phyloP scores from a whole-genome alignment of 139 green algal species.

The Diplosphaera chodatii region DNA sequence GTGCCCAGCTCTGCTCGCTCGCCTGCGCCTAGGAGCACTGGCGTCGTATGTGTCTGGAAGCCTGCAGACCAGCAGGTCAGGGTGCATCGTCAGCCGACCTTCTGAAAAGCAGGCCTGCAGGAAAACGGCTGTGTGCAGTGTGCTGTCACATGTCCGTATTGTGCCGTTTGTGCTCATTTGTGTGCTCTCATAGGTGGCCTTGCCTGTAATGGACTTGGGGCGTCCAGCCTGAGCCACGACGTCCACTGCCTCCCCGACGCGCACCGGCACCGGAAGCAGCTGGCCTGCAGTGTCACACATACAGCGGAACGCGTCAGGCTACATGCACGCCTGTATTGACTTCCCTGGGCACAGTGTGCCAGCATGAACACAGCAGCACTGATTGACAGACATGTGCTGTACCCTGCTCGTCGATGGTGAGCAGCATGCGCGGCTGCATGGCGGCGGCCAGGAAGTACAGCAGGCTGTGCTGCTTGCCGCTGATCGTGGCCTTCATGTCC shows the following conservation, averaged over 20 bases:
- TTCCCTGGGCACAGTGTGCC: too few relatives aligned
- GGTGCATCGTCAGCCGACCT: too few relatives aligned
- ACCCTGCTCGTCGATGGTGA: conserved; percentile 86
- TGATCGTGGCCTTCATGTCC: conserved; percentile 72
- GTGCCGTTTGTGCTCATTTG: background rate
- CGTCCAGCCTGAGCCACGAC: conserved; percentile 91
- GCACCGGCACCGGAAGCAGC: conserved; percentile 76
- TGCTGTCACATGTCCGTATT: too few relatives aligned
- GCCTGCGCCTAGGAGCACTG: conserved; percentile 84
- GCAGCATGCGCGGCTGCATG: conserved; percentile 93
- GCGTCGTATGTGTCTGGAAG: conserved; percentile 97
- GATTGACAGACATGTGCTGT: background rate
- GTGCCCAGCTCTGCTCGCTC: conserved; percentile 94
- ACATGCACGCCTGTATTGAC: too few relatives aligned
- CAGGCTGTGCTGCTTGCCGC: conserved; percentile 86
- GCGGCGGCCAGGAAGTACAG: conserved; percentile 86
- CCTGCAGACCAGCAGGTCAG: conserved; percentile 14
- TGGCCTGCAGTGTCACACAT: conserved; percentile 44
- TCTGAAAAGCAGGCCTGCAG: too few relatives aligned
- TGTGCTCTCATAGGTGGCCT: too few relatives aligned
- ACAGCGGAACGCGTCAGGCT: too few relatives aligned
- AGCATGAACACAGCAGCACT: too few relatives aligned
- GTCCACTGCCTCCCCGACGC: conserved; percentile 94
- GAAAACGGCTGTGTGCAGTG: too few relatives aligned
- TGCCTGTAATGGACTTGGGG: conserved; percentile 95